Base-by-base conservation (phyloP, 108 stramenopile genomes). In the Cylindrotheca closterium region DNA sequence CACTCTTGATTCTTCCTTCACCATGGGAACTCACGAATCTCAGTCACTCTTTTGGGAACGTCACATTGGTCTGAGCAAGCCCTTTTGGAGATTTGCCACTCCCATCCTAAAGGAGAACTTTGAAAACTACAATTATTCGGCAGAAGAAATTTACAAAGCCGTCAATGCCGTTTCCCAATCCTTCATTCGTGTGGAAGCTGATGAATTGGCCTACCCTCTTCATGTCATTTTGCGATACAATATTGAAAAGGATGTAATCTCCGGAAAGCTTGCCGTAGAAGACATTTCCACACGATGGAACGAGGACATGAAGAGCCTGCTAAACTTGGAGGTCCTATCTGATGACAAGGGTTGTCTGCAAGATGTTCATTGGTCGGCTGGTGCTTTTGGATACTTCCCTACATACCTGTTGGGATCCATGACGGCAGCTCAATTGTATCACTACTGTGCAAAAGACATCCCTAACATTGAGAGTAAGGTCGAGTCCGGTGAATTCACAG, bases 1-100 rank as follows among this genome's bases (percentile, higher is more conserved):
- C 15, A 75, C 77, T 26, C 31, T 94, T 7, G 83, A 92, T 60
- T 56, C 62, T 22, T 73, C 86, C 0, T 65, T 95, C 19, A 75
- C 68, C 54, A 95, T 97, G 94, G 96, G 94, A 22, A 81, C 84
- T 17, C 96, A 97, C 63, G 96, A 97, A 71, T 78, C 74, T 25
- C 96, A 97, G 63, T 78, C 75, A 17, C 71, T 97, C 45, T 92
- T 97, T 58, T 95, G 91, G 89, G 96, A 97, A 65, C 81, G 96
- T 32, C 93, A 94, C 63, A 63, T 96, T 42, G 90, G 92, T 19
- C 68, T 87, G 49, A 68, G 70, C 23, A 78, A 55, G 17, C 63
- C 81, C 0, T 96, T 95, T 68, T 93, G 81, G 74, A 75, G 71
- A 22, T 94, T 58, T 65, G 87, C 88, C 1, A 66, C 74, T 12